Percentiles rank a stretch among this genome's conserved stretches.
phyloP scores from a whole-genome alignment of 352 stramenopile genomes.

The Phytophthora pluvialis region DNA sequence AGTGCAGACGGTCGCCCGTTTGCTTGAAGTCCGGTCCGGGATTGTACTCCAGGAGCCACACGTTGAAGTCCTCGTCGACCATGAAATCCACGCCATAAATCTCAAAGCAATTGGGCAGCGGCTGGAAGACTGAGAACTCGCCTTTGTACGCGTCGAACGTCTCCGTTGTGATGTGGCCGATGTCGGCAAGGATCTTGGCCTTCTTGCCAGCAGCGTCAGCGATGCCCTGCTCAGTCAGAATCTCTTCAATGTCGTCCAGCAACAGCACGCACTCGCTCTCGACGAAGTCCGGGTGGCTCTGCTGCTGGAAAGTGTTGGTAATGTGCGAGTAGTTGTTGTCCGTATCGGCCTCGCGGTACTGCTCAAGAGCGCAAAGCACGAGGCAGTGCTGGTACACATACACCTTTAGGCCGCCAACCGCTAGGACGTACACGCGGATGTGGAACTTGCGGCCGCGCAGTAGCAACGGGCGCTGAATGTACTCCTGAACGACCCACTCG shows the following conservation, averaged over 20 bases:
- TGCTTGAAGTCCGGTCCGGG: conserved; percentile 84
- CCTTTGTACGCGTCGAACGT: conserved; percentile 75
- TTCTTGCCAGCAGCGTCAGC: conserved; percentile 46
- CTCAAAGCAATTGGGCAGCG: conserved; percentile 75
- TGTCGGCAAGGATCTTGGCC: conserved; percentile 64
- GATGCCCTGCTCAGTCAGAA: conserved; percentile 54
- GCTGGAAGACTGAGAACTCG: conserved; percentile 79
- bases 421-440: conserved; percentile 69
- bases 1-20: conserved; percentile 61
- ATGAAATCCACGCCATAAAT: conserved; percentile 83
- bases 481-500: conserved; percentile 69
- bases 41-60: conserved; percentile 79
- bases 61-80: conserved; percentile 70
- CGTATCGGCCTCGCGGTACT: conserved; percentile 51
- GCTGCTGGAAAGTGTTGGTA: conserved; percentile 82
- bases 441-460: conserved; percentile 74
- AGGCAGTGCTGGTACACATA: conserved; percentile 76
- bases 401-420: conserved; percentile 64
- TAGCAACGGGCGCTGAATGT: conserved; percentile 62
- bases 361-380: conserved; percentile 57
- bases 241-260: conserved; percentile 62
- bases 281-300: conserved; percentile 69
- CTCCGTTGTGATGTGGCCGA: conserved; percentile 64
- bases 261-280: conserved; percentile 73
- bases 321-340: conserved; percentile 76